Conservation (phyloP, 345 rosid genomes). For the Orychophragmus violaceus region DNA sequence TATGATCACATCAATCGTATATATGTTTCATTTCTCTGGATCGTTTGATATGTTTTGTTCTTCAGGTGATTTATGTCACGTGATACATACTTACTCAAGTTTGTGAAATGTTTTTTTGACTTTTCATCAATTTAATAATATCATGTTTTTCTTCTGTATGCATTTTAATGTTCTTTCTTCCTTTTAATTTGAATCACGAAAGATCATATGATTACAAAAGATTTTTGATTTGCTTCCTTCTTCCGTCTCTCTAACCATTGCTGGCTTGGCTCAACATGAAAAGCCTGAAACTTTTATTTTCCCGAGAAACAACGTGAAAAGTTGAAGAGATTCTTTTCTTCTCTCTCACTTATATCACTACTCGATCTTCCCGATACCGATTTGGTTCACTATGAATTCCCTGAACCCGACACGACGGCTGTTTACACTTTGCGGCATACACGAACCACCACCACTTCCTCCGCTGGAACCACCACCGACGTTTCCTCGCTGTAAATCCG, state of each 20-base stretch:
- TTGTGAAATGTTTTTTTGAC: background rate
- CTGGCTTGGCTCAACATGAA: slow-evolving; percentile 48
- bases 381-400: slow-evolving; percentile 48
- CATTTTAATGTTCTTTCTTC: background rate
- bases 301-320: slow-evolving; percentile 34
- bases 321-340: background rate
- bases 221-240: slow-evolving; percentile 1
- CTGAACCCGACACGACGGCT: slow-evolving; percentile 56
- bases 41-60: background rate
- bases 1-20: slow-evolving; percentile 2
- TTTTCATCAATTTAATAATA: background rate
- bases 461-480: slow-evolving; percentile 28
- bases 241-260: slow-evolving; percentile 6
- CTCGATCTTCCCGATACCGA: slow-evolving; percentile 55
- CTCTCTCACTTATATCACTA: slow-evolving; percentile 14
- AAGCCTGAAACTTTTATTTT: slow-evolving; percentile 39
- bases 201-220: slow-evolving; percentile 23
- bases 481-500: slow-evolving; percentile 42
- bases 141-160: background rate
- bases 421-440: slow-evolving; percentile 41
- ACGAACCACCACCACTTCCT: slow-evolving; percentile 33
- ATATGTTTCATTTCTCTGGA: background rate
- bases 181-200: slow-evolving; percentile 14
- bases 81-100: slow-evolving; percentile 6
- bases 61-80: background rate